A percentile compares a stretch with the other conserved stretches of the same genome.
phyloP scores from a whole-genome alignment of 1,139 yeast species.

The Saccharomyces pastorianus region DNA sequence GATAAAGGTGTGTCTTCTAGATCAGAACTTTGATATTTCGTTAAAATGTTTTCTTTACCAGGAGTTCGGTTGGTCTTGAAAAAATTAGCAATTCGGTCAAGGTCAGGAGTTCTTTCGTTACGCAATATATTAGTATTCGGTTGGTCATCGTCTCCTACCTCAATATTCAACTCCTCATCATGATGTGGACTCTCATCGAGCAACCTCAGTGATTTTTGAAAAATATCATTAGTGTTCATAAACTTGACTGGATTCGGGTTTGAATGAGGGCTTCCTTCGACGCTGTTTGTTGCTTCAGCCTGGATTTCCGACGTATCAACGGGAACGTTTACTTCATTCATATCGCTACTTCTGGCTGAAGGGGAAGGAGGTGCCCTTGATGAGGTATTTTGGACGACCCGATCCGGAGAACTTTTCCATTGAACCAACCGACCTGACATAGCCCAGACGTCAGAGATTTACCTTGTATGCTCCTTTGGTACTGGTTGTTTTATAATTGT shows the following conservation, averaged over 20 bases:
- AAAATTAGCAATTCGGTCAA: slow-evolving; percentile 22
- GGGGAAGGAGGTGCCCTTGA: not conserved
- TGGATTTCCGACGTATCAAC: not conserved
- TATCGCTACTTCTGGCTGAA: not conserved
- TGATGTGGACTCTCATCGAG: slow-evolving; percentile 1
- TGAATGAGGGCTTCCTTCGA: not conserved
- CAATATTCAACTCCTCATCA: not conserved
- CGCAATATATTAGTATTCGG: slow-evolving; percentile 1
- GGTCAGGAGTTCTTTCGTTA: slow-evolving; percentile 24
- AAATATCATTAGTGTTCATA: slow-evolving; percentile 3
- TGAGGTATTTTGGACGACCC: not conserved
- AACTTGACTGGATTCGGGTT: slow-evolving; percentile 3
- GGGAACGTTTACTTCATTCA: not conserved
- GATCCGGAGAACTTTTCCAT: not conserved
- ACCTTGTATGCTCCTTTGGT: not conserved
- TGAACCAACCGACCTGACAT: not conserved
- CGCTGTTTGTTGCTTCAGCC: not conserved
- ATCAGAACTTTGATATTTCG: slow-evolving; percentile 11
- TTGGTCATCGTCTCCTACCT: not conserved
- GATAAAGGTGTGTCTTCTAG: slow-evolving; percentile 18
- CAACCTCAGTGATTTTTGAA: not conserved
- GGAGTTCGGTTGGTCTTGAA: slow-evolving; percentile 16
- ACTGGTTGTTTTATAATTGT: not conserved
- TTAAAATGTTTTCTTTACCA: slow-evolving; percentile 9
- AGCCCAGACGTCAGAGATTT: not conserved